Conservation (phyloP, 2,329 filamentous ascomycete species). For the Aotearoamyces nothofagi region DNA sequence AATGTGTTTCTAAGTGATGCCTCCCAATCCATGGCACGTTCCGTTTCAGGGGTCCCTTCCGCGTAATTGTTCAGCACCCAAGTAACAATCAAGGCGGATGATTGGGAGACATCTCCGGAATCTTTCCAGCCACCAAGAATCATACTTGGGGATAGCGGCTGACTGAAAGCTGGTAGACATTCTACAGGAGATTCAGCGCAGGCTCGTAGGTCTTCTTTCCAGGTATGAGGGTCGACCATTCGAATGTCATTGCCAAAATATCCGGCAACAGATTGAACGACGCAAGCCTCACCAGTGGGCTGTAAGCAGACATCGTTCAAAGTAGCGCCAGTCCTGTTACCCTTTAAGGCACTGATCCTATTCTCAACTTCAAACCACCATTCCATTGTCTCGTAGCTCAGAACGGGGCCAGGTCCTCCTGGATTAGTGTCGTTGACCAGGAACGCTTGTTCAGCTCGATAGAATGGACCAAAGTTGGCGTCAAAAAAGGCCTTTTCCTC, state of each 20-base stretch:
- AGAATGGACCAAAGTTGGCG: constrained; percentile 85
- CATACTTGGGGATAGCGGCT: constrained; percentile 74
- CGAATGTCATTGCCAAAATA: constrained; percentile 63
- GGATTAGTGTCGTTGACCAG: constrained; percentile 71
- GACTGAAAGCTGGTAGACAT: constrained; percentile 78
- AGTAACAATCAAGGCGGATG: constrained; percentile 71
- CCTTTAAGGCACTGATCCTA: constrained; percentile 57
- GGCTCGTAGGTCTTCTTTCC: constrained; percentile 55
- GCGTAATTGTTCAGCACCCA: constrained; percentile 87
- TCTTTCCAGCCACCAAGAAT: constrained; percentile 69
- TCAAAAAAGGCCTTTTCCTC: constrained; percentile 94
- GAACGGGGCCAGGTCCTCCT: constrained; percentile 53
- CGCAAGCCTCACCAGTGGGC: constrained; percentile 75
- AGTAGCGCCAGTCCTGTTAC: constrained; percentile 48
- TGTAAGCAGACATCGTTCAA: constrained; percentile 88
- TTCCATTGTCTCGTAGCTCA: constrained; percentile 73
- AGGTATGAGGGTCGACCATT: constrained; percentile 46
- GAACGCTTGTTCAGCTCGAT: constrained; percentile 85
- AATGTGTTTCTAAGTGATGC: constrained; percentile 59
- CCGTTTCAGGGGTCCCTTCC: constrained; percentile 56
- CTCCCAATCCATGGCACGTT: constrained; percentile 80
- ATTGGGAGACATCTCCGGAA: constrained; percentile 50
- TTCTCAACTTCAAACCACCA: constrained; percentile 94
- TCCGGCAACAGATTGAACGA: constrained; percentile 81
- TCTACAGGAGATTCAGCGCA: constrained; percentile 70